These are phyloP conservation scores for Paraphoma sp. DNA, from an alignment of 2,329 filamentous ascomycete genomes.

Conservation along the genomic window DNA sequence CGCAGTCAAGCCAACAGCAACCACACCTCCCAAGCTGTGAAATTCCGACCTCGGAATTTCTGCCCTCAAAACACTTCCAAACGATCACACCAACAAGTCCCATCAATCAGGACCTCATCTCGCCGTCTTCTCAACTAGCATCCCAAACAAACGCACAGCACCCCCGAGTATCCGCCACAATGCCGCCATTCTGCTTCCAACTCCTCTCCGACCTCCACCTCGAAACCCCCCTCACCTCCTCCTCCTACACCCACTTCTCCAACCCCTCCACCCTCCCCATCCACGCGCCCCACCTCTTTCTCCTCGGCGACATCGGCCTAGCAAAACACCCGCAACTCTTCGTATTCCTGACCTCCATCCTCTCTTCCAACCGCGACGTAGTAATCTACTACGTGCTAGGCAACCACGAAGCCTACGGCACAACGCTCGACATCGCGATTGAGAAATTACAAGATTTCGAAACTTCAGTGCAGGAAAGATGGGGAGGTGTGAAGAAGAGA, in stretches of 20 bases:
- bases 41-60: too few species aligned
- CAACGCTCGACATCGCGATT: constrained; percentile 1
- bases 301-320: constrained; percentile 27
- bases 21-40: too few species aligned
- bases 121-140: too few species aligned
- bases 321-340: constrained; percentile 16
- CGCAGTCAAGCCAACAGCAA: too few species aligned
- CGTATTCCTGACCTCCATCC: constrained; percentile 12
- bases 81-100: too few species aligned
- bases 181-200: background rate
- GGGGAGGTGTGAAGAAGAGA: constrained; percentile 3
- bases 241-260: constrained; percentile 8
- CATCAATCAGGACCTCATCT: too few species aligned
- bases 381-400: constrained; percentile 26
- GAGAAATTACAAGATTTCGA: constrained; percentile 17
- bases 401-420: constrained; percentile 26
- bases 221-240: background rate
- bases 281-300: constrained; percentile 12
- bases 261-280: constrained; percentile 10
- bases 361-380: constrained; percentile 4
- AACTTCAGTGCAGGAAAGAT: background rate
- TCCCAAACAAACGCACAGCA: too few species aligned
- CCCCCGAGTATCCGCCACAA: too few species aligned
- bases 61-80: too few species aligned
- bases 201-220: constrained; percentile 1